Base-by-base conservation (phyloP, 352 stramenopile genomes). In the Globisporangium polare region DNA sequence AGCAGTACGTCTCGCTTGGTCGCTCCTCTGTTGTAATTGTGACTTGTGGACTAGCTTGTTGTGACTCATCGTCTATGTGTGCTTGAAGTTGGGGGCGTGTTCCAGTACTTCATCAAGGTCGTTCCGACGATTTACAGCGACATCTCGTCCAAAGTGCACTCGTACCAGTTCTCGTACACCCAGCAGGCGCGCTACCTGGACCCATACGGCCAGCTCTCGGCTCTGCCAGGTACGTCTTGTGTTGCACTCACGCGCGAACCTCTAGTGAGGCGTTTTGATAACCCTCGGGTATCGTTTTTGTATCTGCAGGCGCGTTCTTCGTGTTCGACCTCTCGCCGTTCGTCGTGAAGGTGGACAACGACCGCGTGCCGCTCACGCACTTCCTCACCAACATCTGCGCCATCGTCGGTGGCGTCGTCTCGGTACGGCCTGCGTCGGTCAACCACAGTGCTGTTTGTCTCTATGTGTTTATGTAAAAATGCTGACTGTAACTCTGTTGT, bases 31-130 rank as follows among this genome's bases (percentile, higher is more conserved):
- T 12, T 42, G 50, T 13, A 17, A n/a, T 51, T 39, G 3, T 31
- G 54, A 26, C 10, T 39, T 56, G 41, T 43, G 10, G 18, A 52
- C 49, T 53, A 26, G 37, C 17, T 12, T 26, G 18, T n/a, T 37
- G 7, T 69, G n/a, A 15, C 58, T 56, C 12, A 5, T 31, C 63
- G 33, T 45, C 27, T 55, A 2, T 18, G 53, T 42, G 37, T 52
- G n/a, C 15, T 27, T 71, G 7, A 17, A 94, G 85, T 61, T 33
- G 85, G 85, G 13, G 85, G 79, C 17, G 80, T 93, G 58, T 93
- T 91, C 65, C 83, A 94, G 73, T 94, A 94, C 72, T 92, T 90
- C 62, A 88, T 94, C 73, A 94, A 94, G 72, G 84, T 94, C 49
- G 84, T 94, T 53, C 86, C 86, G 22, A 94, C 86, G 26, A 89